phyloP scores from a whole-genome alignment of 2,329 filamentous ascomycete genomes.

The Colletotrichum spinosum region DNA sequence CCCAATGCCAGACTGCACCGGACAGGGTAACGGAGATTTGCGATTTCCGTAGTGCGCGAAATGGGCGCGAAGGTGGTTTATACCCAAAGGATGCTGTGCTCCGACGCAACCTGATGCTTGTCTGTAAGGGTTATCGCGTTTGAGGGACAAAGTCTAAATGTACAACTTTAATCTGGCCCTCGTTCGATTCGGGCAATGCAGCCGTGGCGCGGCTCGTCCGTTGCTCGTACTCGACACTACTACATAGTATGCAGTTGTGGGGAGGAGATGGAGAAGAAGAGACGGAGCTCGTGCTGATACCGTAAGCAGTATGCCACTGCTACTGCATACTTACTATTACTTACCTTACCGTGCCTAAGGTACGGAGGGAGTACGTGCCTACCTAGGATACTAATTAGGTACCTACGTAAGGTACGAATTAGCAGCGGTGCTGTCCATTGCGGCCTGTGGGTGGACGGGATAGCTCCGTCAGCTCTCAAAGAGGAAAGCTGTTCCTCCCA shows the following conservation, averaged over 20 bases:
- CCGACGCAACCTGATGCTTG: constrained; percentile 26
- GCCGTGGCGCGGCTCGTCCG: neutral
- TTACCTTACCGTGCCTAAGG: too few relatives aligned
- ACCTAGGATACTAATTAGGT: too few relatives aligned
- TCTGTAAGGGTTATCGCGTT: constrained; percentile 12
- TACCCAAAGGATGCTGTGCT: constrained; percentile 10
- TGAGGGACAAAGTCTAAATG: constrained; percentile 33
- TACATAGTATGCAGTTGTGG: too few relatives aligned
- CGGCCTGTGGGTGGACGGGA: too few relatives aligned
- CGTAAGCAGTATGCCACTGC: too few relatives aligned
- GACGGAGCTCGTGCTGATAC: too few relatives aligned
- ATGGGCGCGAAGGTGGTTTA: constrained; percentile 24
- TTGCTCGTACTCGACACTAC: neutral
- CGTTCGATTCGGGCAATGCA: constrained; percentile 2
- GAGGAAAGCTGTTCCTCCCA: too few relatives aligned
- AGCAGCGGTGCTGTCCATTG: too few relatives aligned
- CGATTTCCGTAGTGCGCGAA: constrained; percentile 19
- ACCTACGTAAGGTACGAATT: too few relatives aligned
- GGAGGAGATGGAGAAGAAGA: neutral
- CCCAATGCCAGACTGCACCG: neutral
- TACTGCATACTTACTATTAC: too few relatives aligned
- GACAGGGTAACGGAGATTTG: constrained; percentile 18
- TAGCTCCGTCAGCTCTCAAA: too few relatives aligned
- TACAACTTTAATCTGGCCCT: constrained; percentile 16
- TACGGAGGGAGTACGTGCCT: too few relatives aligned